Percentiles rank a stretch among this genome's conserved stretches.
phyloP scores from a whole-genome alignment of 306 rosid genomes.

The Fragaria ananassa region DNA sequence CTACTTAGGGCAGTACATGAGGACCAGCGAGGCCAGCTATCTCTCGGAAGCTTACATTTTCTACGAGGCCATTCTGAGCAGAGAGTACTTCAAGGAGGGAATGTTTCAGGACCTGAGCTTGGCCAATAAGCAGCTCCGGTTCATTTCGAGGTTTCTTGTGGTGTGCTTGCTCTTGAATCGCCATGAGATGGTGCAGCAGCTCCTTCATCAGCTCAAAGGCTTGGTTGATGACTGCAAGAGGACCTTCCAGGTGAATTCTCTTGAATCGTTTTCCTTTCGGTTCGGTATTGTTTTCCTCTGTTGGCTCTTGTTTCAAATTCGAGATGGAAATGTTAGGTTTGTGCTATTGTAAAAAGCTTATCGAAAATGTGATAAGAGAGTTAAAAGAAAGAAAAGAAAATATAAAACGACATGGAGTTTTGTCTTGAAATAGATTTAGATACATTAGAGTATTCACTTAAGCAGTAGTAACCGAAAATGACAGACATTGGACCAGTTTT shows the following conservation, averaged over 20 bases:
- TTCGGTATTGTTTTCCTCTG: slow-evolving; percentile 6
- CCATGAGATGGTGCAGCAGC: slow-evolving; percentile 66
- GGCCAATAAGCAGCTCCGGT: slow-evolving; percentile 76
- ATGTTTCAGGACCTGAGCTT: slow-evolving; percentile 67
- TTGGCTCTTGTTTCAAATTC: background rate
- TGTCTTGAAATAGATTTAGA: background rate
- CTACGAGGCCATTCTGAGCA: slow-evolving; percentile 80
- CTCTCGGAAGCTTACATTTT: slow-evolving; percentile 76
- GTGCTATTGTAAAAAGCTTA: background rate
- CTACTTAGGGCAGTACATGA: slow-evolving; percentile 88
- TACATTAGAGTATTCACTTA: background rate
- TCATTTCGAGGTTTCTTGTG: slow-evolving; percentile 73
- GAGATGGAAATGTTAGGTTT: background rate
- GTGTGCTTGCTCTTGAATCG: slow-evolving; percentile 80
- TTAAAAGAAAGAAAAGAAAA: background rate
- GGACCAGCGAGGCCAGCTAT: slow-evolving; percentile 81
- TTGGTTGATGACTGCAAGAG: slow-evolving; percentile 83
- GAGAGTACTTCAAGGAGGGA: slow-evolving; percentile 91
- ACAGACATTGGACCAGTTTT: too few species aligned
- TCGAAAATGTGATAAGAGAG: background rate
- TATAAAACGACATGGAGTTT: background rate
- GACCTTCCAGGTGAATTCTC: slow-evolving; percentile 59
- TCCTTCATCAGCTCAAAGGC: slow-evolving; percentile 67
- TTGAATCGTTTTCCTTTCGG: background rate
- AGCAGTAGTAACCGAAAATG: too few species aligned